Evolutionary conservation across 495 filamentous ascomycete species (phyloP).

Genomic region (Pseudevernia furfuracea): DNA sequence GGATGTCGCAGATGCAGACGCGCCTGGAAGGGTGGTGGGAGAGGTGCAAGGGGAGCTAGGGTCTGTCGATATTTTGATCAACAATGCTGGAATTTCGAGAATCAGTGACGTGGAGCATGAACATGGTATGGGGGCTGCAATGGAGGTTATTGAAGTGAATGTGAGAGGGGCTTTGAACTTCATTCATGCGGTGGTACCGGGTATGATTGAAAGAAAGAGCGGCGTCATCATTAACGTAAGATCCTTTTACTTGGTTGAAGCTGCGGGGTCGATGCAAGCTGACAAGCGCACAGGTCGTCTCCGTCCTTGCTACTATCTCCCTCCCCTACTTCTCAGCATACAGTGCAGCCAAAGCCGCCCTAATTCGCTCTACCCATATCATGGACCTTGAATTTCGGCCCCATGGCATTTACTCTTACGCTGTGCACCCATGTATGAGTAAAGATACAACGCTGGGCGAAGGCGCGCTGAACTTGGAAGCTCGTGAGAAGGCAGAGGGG

Average conservation of each 20-base stretch:
- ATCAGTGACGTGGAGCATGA: slow-evolving; percentile 26
- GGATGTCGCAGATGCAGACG: slow-evolving; percentile 22
- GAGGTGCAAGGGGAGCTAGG: slow-evolving; percentile 23
- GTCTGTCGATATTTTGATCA: slow-evolving; percentile 30
- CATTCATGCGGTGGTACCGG: slow-evolving; percentile 25
- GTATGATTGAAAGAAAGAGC: slow-evolving; percentile 20
- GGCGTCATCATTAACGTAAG: slow-evolving; percentile 28
- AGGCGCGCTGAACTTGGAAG: slow-evolving; percentile 16
- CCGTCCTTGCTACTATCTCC: slow-evolving; percentile 14
- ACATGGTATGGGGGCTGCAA: slow-evolving; percentile 20
- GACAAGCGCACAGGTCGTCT: slow-evolving; percentile 15
- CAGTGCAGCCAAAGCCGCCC: slow-evolving; percentile 23
- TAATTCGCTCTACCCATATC: slow-evolving; percentile 27
- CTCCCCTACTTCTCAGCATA: slow-evolving; percentile 28
- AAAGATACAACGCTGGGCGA: slow-evolving; percentile 23
- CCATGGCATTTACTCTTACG: slow-evolving; percentile 27
- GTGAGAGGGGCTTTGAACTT: slow-evolving; percentile 24
- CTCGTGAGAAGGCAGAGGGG: slow-evolving; percentile 17
- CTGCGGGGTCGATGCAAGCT: not conserved
- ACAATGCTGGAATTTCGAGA: slow-evolving; percentile 22
- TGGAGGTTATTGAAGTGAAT: slow-evolving; percentile 26
- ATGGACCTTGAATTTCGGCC: slow-evolving; percentile 25
- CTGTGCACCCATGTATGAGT: slow-evolving; percentile 29
- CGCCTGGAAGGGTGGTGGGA: slow-evolving; percentile 12
- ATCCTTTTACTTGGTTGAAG: not conserved